phyloP scores from a whole-genome alignment of 192 early-diverging fungal genomes.

The Chytriomyces sp. region DNA sequence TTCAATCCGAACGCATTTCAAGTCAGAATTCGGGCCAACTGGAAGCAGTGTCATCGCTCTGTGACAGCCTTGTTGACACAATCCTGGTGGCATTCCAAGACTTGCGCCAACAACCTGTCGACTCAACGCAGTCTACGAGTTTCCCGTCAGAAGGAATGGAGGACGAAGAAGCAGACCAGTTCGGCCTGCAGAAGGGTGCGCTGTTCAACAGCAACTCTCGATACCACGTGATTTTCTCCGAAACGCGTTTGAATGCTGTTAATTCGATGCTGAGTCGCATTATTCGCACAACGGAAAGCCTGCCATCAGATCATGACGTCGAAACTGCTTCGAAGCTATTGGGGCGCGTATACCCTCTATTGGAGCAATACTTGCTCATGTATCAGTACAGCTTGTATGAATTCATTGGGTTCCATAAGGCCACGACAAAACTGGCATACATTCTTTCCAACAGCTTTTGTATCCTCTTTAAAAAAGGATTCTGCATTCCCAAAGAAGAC shows the following conservation, averaged over 20 bases:
- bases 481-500: conserved; percentile 78
- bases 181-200: conserved; percentile 41
- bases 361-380: conserved; percentile 70
- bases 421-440: conserved; percentile 73
- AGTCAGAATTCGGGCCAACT: not conserved
- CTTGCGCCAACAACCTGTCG: conserved; percentile 24
- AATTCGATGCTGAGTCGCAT: not conserved
- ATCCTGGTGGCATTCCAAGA: conserved; percentile 54
- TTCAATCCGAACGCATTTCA: not conserved
- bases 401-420: conserved; percentile 62
- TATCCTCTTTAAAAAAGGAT: conserved; percentile 80
- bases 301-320: not conserved
- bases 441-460: conserved; percentile 73
- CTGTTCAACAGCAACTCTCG: conserved; percentile 2
- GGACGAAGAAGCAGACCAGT: conserved; percentile 54
- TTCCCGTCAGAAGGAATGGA: conserved; percentile 34
- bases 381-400: conserved; percentile 45
- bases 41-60: not conserved
- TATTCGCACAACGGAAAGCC: not conserved
- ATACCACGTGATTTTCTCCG: not conserved
- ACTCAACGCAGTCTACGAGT: not conserved
- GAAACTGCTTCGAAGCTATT: conserved; percentile 17
- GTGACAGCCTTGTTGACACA: conserved; percentile 47
- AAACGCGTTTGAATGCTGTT: conserved; percentile 1
- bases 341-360: conserved; percentile 41